These are phyloP conservation scores for Ceratocystis huliohia DNA, from an alignment of 2,329 filamentous ascomycete species.

Conservation along the genomic window DNA sequence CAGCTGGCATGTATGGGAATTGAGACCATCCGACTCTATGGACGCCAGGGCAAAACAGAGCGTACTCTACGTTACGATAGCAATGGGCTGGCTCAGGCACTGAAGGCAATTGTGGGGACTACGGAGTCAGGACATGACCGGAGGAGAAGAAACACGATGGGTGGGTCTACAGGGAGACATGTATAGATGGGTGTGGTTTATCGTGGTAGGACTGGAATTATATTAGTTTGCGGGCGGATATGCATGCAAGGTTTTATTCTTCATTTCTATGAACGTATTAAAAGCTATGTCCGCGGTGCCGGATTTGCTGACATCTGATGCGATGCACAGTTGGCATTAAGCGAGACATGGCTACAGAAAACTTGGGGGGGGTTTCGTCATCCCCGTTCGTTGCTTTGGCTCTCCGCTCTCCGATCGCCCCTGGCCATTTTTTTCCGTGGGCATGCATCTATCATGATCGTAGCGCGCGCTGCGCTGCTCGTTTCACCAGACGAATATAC, in stretches of 20 bases:
- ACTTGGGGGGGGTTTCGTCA: no score
- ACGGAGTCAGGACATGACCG: constrained; percentile 29
- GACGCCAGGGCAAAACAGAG: constrained; percentile 38
- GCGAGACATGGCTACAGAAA: no score
- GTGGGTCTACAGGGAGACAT: constrained; percentile 22
- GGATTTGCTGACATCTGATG: no score
- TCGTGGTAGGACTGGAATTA: background rate
- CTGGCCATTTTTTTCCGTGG: background rate
- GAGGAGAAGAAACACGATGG: constrained; percentile 36
- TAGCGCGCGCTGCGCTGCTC: background rate
- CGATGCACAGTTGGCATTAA: no score
- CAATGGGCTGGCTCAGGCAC: constrained; percentile 56
- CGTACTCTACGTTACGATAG: constrained; percentile 56
- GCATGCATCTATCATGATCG: background rate
- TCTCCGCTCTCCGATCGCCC: no score
- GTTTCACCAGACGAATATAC: background rate
- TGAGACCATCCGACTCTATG: constrained; percentile 64
- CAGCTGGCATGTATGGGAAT: constrained; percentile 56
- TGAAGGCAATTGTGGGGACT: constrained; percentile 64
- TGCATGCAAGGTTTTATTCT: background rate
- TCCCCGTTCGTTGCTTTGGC: no score
- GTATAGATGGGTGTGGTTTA: background rate
- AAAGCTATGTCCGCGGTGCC: no score
- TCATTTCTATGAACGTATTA: no score
- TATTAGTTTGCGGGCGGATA: background rate